Conservation (phyloP, 1,284 basidiomycete genomes). For the Cutaneotrichosporon mucoides region DNA sequence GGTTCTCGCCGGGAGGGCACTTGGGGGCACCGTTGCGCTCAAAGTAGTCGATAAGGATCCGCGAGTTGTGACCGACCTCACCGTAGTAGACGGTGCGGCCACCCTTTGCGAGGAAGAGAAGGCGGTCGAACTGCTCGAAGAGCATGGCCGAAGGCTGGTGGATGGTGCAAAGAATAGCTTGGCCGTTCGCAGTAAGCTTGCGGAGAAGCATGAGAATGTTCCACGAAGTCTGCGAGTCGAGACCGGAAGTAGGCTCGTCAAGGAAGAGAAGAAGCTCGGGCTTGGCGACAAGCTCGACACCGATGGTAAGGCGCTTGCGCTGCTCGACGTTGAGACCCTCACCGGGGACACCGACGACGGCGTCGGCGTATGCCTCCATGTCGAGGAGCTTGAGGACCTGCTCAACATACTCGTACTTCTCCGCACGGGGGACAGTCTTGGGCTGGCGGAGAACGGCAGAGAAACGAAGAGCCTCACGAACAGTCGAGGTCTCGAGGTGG, state of each 20-base stretch:
- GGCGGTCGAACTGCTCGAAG: conserved; percentile 43
- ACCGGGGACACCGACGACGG: conserved; percentile 47
- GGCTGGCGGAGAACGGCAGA: conserved; percentile 79
- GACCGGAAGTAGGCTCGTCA: conserved; percentile 48
- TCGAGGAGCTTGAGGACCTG: conserved; percentile 26
- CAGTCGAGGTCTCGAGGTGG: conserved; percentile 64
- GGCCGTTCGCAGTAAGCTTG: conserved; percentile 57
- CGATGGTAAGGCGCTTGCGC: conserved; percentile 55
- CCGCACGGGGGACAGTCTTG: conserved; percentile 53
- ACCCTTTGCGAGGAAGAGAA: conserved; percentile 47
- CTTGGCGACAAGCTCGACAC: conserved; percentile 60
- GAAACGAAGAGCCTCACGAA: conserved; percentile 78
- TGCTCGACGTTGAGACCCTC: conserved; percentile 48
- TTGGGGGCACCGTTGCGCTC: conserved; percentile 21
- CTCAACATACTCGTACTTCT: conserved; percentile 52
- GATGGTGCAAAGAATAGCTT: conserved; percentile 58
- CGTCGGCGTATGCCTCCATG: conserved; percentile 22
- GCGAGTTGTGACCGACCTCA: conserved; percentile 33
- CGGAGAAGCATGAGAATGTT: conserved; percentile 25
- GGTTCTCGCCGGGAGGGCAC: conserved; percentile 27
- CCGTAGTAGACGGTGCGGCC: conserved; percentile 39
- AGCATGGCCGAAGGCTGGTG: conserved; percentile 49
- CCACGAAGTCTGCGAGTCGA: conserved; percentile 26
- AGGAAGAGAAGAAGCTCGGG: conserved; percentile 46
- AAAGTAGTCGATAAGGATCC: conserved; percentile 43